Base-by-base conservation (phyloP, 345 rosid species). In the Barbarea vulgaris region DNA sequence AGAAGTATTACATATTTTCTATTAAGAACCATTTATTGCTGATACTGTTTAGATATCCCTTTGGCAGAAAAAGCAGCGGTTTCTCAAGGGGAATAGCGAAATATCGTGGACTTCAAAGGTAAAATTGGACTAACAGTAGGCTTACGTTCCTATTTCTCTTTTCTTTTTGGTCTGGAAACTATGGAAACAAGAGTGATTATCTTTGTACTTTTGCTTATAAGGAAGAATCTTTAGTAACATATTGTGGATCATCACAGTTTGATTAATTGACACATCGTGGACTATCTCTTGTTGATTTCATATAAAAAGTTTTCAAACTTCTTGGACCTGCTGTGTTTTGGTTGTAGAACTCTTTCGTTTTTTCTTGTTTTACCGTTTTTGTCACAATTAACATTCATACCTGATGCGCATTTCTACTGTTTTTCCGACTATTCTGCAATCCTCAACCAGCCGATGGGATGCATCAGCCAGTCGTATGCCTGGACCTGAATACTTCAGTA, bases 21-120 rank as follows among this genome's bases (percentile, higher is more conserved):
- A 9, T 18, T 41, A 48, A 8, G 72, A 57, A 64, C 56, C 48
- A 42, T 73, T 78, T 73, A 69, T 81, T 74, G 55, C 81, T 82
- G 60, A 82, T 76, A 60, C 56, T 75, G 28, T 73, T 60, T 62
- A 77, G 72, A 70, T 18, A 41, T 83, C 53, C 64, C 71, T 75
- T 71, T 31, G 84, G 82, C 96, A 95, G 99, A 83, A 95, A 92
- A 79, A 95, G 97, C 86, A 92, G 97, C 62, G 97, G 97, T 52
- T 95, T 92, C 79, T 92, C 99, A 5, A 90, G 99, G 82, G 99
- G 99, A 61, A 80, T 89, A 42, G 84, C 97, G 28, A 95, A 95
- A 79, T 92, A 95, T 79, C 92, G 99, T 69, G 97, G 92, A 61
- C 97, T 90, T 58, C 84, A 97, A 70, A 92, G 97, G 99, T 92